Conservation (phyloP, 768 basidiomycete species). For the Leccinum boreale region DNA sequence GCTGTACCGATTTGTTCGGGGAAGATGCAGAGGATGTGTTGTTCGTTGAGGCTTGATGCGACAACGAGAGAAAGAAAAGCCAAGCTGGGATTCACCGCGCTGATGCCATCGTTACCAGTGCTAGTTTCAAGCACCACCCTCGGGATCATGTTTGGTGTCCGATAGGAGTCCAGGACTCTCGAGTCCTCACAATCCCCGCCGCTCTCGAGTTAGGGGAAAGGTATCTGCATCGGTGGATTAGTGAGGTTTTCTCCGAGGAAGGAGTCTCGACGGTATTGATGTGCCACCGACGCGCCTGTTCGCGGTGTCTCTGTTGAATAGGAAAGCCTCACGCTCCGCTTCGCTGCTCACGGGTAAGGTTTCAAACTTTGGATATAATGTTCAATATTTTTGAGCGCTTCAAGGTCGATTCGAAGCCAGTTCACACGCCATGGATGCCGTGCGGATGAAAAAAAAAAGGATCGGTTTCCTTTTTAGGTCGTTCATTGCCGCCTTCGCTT, state of each 20-base stretch:
- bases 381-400: neutral
- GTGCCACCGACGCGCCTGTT: neutral
- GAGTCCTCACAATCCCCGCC: neutral
- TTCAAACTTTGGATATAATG: neutral
- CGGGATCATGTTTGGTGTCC: slow-evolving; percentile 1
- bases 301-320: neutral
- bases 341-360: neutral
- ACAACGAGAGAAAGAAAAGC: neutral
- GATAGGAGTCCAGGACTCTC: neutral
- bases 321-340: neutral
- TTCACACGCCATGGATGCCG: neutral
- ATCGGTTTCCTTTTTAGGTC: neutral
- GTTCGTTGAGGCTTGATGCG: neutral
- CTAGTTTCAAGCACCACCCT: neutral
- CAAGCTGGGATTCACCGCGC: neutral
- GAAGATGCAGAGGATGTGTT: neutral
- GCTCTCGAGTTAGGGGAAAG: neutral
- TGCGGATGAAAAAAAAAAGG: neutral
- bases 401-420: neutral
- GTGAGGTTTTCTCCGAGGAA: neutral
- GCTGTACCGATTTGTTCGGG: neutral
- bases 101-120: slow-evolving; percentile 3
- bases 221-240: neutral
- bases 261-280: neutral
- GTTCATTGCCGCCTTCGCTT: neutral